Evolutionary conservation across 2,329 filamentous ascomycete genomes (phyloP), one percentile per base, ranked within the genome.

Genomic region (Stagonosporopsis rhizophila): DNA sequence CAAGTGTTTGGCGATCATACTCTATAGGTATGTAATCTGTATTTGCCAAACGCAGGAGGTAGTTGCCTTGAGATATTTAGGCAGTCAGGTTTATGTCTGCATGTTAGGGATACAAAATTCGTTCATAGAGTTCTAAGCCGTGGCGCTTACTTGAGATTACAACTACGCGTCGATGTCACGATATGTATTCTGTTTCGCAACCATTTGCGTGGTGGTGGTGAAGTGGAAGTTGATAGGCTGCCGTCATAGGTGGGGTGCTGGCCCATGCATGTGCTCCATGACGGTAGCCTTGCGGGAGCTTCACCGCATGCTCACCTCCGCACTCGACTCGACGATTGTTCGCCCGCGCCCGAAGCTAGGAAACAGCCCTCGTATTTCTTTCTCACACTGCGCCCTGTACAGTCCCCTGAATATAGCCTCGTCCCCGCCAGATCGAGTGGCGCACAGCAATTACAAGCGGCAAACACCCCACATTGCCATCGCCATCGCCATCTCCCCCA

Each of bases 201-300:
- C 11, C 27, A 30, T 30, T 30, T 30, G 27, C 37, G 17, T 42
- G 32, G 39, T 28, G 9, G 25, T 44, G 40, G 41, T 38, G 23
- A 25, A 34, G 44, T 40, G 27, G 27, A 44, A 25, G 34, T 19
- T 25, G 46, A 50, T 40, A 56, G 42, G 47, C 38, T 53, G 53
- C 58, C 56, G 60, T 60, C 59, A 50, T 51, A 56, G 60, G 60
- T 46, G 58, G 55, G 51, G 55, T 58, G 52, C 28, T 60, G 58
- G 56, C 50, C 52, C 47, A 56, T 44, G 56, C 52, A 46, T 47
- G 53, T 46, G 49, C 60, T 58, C 56, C 49, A 6, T 23, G 32
- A 61, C 52, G 48, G 66, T 42, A 63, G 67, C 68, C 68, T 65
- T 58, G 64, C 54, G 55, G 38, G 55, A 69, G 66, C 64, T 67